Conservation (phyloP, 306 rosid genomes). For the Crataegus laevigata region DNA sequence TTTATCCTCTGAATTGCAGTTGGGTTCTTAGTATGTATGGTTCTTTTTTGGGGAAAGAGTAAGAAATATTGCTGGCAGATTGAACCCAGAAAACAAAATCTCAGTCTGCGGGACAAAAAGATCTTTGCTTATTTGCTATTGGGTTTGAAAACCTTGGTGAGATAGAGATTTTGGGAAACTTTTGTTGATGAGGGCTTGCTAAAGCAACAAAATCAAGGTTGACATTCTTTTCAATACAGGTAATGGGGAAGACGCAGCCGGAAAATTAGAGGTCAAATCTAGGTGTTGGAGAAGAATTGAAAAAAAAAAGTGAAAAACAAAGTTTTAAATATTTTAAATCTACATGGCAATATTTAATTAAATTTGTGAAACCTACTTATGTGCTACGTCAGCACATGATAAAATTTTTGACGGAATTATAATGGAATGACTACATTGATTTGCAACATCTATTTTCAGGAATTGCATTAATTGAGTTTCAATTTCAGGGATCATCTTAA, state of each 20-base stretch:
- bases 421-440: no score
- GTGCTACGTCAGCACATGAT: no score
- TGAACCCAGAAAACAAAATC: background rate
- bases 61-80: background rate
- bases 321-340: no score
- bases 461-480: no score
- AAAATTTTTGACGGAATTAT: no score
- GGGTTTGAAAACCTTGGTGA: conserved; percentile 16
- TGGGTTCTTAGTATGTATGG: background rate
- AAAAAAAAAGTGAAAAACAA: no score
- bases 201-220: conserved; percentile 70
- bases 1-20: background rate
- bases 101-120: background rate
- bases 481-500: no score
- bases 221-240: conserved; percentile 61
- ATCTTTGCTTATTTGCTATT: background rate
- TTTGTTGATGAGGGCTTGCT: conserved; percentile 79
- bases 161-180: conserved; percentile 11
- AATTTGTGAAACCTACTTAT: no score
- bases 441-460: no score
- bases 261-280: no score
- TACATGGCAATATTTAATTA: no score
- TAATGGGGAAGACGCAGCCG: background rate
- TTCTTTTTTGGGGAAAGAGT: background rate
- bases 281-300: no score